Conservation (phyloP, 192 early-diverging fungal species). For the Coemansia sp. region DNA sequence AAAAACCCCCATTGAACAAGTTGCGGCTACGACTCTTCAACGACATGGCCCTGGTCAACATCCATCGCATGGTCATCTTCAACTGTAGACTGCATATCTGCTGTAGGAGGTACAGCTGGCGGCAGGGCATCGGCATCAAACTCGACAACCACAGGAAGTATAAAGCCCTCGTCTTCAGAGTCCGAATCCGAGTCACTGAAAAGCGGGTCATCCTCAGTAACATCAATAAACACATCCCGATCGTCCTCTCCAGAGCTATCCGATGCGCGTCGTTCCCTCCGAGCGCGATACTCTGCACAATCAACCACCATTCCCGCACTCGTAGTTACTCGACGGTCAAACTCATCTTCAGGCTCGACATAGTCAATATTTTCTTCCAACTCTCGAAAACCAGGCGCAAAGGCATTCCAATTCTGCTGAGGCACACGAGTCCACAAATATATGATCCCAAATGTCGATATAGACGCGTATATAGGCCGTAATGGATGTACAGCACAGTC, state of each 20-base stretch:
- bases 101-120: background rate
- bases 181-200: slow-evolving; percentile 54
- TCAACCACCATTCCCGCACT: slow-evolving; percentile 21
- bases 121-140: slow-evolving; percentile 10
- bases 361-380: slow-evolving; percentile 96
- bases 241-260: slow-evolving; percentile 2
- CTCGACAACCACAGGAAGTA: slow-evolving; percentile 33
- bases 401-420: slow-evolving; percentile 84
- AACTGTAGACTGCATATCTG: background rate
- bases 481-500: slow-evolving; percentile 85
- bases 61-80: background rate
- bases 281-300: slow-evolving; percentile 19
- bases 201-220: slow-evolving; percentile 49
- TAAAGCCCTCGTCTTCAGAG: slow-evolving; percentile 38
- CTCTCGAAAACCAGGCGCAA: slow-evolving; percentile 92
- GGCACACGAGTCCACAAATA: slow-evolving; percentile 87
- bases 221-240: slow-evolving; percentile 34
- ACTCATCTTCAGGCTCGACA: slow-evolving; percentile 91
- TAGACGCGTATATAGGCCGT: slow-evolving; percentile 80
- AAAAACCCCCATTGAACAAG: background rate
- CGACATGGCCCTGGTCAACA: slow-evolving; percentile 8
- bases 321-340: slow-evolving; percentile 62
- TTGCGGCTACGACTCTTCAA: slow-evolving; percentile 15
- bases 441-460: slow-evolving; percentile 80
- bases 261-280: slow-evolving; percentile 8